Evolutionary conservation across 495 filamentous ascomycete genomes (phyloP).

Genomic region (Penicillium lagena): DNA sequence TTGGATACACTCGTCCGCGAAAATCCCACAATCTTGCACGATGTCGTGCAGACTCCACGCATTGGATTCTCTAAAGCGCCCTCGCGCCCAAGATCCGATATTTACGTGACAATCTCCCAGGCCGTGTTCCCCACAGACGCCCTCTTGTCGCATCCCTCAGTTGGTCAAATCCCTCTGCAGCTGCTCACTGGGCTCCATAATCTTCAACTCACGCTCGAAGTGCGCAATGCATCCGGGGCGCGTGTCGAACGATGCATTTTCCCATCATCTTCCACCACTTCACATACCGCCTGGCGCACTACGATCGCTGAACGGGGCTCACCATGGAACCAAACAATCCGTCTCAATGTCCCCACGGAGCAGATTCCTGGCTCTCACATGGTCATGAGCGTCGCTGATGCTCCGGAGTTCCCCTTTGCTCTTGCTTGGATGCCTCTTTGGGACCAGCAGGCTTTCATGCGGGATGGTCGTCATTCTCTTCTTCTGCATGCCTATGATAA

Average conservation of each 20-base stretch:
- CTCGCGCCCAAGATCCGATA: slow-evolving; percentile 80
- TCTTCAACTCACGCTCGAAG: slow-evolving; percentile 84
- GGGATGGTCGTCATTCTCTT: slow-evolving; percentile 76
- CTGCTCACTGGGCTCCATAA: slow-evolving; percentile 57
- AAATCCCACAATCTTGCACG: slow-evolving; percentile 83
- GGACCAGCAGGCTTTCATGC: slow-evolving; percentile 85
- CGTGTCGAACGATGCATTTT: slow-evolving; percentile 83
- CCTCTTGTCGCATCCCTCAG: slow-evolving; percentile 70
- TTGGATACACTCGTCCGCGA: slow-evolving; percentile 72
- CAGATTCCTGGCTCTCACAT: slow-evolving; percentile 82
- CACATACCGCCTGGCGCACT: slow-evolving; percentile 79
- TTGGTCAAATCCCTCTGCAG: slow-evolving; percentile 65
- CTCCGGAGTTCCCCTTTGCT: slow-evolving; percentile 80
- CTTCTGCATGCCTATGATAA: slow-evolving; percentile 89
- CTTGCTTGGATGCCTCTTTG: slow-evolving; percentile 90
- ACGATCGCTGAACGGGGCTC: slow-evolving; percentile 71
- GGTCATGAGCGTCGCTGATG: slow-evolving; percentile 81
- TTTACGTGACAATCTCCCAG: slow-evolving; percentile 81
- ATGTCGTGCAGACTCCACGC: slow-evolving; percentile 70
- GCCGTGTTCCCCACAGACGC: slow-evolving; percentile 70
- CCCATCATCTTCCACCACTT: slow-evolving; percentile 69
- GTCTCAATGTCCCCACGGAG: slow-evolving; percentile 69
- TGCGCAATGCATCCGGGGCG: slow-evolving; percentile 69
- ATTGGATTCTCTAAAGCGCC: slow-evolving; percentile 96
- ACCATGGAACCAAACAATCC: slow-evolving; percentile 81